Evolutionary conservation across 345 rosid species (phyloP), one percentile per base, ranked within the genome.

Genomic region (Eutrema yunnanense): DNA sequence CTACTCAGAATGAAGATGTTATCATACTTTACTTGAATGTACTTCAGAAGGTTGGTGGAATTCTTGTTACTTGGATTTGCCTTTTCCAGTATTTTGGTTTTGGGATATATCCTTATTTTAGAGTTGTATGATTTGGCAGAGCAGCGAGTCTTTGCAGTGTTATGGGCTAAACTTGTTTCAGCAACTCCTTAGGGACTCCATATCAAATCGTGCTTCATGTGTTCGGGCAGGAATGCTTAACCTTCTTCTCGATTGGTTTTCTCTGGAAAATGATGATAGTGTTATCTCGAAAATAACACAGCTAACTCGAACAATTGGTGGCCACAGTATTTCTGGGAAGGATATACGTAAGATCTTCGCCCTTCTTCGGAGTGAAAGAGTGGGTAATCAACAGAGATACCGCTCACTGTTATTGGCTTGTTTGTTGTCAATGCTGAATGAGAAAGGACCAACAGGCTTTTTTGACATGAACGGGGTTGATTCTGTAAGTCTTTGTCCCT

Each of bases 301-400:
- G 75, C 83, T 94, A 79, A 85, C 87, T 82, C 95, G 87, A 83
- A 88, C 90, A 71, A 82, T 89, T 69, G 98, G 98, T 78, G 98
- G 98, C 74, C 95, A 94, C 83, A 90, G 97, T 82, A 86, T 94
- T 76, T 94, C 97, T 69, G 98, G 98, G 71, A 94, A 89, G 87
- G 98, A 94, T 81, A 91, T 94, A 40, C 95, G 98, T 60, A 94
- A 89, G 82, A 89, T 94, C 50, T 94, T 94, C 68, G 90, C 97
- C 56, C 90, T 94, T 73, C 96, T 94, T 37, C 91, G 98, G 74
- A 86, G 96, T 79, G 92, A 94, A 83, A 94, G 87, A 88, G 92
- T 91, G 62, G 89, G 95, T 44, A 82, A 82, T 55, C 82, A 79
- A 62, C 97, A 85, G 80, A 88, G 86, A 64, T 89, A 86, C 80